Percentiles rank a stretch among this genome's conserved stretches.
Conservation (phyloP, 208 protist genomes). For the Sergeia podlipaevii region DNA sequence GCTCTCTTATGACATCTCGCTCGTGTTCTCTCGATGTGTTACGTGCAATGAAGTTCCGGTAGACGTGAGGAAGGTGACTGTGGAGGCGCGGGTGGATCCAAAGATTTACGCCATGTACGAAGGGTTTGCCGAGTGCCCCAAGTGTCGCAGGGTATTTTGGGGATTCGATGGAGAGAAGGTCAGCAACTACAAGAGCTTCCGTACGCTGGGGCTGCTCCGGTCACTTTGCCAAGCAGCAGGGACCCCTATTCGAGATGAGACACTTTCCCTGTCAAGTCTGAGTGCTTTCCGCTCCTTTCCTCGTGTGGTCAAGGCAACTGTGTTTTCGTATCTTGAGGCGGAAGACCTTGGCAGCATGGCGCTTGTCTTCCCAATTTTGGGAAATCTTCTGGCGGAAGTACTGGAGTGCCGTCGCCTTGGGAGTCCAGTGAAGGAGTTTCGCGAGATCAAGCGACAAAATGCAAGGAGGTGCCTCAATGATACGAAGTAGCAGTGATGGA, state of each 20-base stretch:
- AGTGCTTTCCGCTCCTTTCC: constrained; percentile 59
- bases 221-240: constrained; percentile 36
- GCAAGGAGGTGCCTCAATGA: no score
- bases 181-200: constrained; percentile 74
- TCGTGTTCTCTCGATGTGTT: constrained; percentile 63
- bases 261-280: constrained; percentile 22
- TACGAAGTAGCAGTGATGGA: no score
- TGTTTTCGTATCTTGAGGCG: constrained; percentile 47
- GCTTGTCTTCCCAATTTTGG: constrained; percentile 43
- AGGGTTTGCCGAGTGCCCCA: constrained; percentile 61
- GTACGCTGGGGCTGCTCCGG: constrained; percentile 50
- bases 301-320: constrained; percentile 30
- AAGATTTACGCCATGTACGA: constrained; percentile 64
- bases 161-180: constrained; percentile 61
- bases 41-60: constrained; percentile 58
- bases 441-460: constrained; percentile 17
- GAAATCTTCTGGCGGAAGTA: constrained; percentile 32
- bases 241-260: constrained; percentile 14
- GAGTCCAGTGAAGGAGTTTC: constrained; percentile 11
- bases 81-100: constrained; percentile 37
- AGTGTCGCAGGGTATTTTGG: constrained; percentile 78
- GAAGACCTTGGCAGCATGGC: constrained; percentile 27
- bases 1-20: constrained; percentile 28
- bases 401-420: constrained; percentile 19
- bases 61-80: constrained; percentile 30